These are phyloP conservation scores for Davidsoniella neocaledoniae DNA, from an alignment of 2,329 filamentous ascomycete species.

Conservation along the genomic window DNA sequence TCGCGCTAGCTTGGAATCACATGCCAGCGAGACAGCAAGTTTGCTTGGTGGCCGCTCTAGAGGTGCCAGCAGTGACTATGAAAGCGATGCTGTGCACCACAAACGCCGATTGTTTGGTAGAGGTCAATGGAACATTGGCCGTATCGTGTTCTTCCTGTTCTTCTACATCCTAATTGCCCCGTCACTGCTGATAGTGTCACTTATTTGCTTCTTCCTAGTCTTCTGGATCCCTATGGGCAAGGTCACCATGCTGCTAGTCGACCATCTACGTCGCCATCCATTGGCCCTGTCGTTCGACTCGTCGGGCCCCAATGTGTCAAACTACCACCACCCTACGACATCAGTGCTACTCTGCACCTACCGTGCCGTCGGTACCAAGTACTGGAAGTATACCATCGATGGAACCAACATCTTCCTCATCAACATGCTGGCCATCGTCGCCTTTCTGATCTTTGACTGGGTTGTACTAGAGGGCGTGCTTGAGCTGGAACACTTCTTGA, in stretches of 20 bases:
- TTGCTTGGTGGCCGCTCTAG: conserved; percentile 47
- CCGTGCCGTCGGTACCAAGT: conserved; percentile 79
- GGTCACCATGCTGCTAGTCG: conserved; percentile 73
- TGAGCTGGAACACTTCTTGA: conserved; percentile 54
- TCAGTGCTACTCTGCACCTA: conserved; percentile 94
- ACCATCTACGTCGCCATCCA: conserved; percentile 83
- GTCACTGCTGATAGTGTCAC: conserved; percentile 67
- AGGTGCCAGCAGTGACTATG: conserved; percentile 19
- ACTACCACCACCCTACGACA: conserved; percentile 51
- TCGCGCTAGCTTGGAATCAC: conserved; percentile 75
- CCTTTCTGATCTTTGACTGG: conserved; percentile 91
- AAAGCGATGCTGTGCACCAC: conserved; percentile 8
- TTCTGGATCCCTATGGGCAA: conserved; percentile 99
- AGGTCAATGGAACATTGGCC: conserved; percentile 86
- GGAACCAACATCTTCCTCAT: conserved; percentile 98
- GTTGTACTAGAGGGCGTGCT: conserved; percentile 55
- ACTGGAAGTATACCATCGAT: conserved; percentile 99
- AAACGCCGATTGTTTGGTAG: conserved; percentile 88
- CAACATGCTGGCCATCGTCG: conserved; percentile 85
- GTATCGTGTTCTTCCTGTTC: conserved; percentile 89
- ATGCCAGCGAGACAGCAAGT: conserved; percentile 71
- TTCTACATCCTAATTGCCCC: conserved; percentile 90
- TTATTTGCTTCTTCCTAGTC: conserved; percentile 86
- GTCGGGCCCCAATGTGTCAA: conserved; percentile 52
- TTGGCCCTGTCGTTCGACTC: conserved; percentile 86